phyloP scores from a whole-genome alignment of 139 green algal genomes.

The Tetradesmus obliquus region DNA sequence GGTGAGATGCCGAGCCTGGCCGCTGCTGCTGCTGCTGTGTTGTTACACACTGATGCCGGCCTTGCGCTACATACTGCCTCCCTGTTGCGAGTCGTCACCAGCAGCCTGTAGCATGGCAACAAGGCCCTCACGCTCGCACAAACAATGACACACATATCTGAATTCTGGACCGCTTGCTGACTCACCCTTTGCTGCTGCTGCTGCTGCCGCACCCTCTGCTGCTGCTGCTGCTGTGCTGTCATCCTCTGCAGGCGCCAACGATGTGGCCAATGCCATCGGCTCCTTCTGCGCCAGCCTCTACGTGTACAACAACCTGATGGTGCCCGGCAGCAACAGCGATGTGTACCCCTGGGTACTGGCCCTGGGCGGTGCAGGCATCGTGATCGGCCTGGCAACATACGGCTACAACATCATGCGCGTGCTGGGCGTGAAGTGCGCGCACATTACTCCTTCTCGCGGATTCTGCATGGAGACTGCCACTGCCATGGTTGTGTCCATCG shows the following conservation, averaged over 20 bases:
- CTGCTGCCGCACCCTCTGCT: neutral
- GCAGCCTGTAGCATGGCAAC: too few species aligned
- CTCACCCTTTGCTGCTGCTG: neutral
- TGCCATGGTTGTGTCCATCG: conserved; percentile 66
- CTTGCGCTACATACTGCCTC: too few species aligned
- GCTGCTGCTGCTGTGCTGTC: neutral
- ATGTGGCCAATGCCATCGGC: conserved; percentile 88
- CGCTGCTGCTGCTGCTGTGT: neutral
- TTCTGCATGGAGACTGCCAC: conserved; percentile 76
- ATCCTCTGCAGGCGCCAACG: conserved; percentile 62
- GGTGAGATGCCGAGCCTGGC: conserved; percentile 46
- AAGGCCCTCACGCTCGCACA: too few species aligned
- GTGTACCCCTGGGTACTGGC: conserved; percentile 42
- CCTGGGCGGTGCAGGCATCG: conserved; percentile 71
- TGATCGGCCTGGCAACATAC: conserved; percentile 86
- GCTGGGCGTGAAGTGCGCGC: conserved; percentile 44
- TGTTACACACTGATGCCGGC: neutral
- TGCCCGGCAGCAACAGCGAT: conserved; percentile 18
- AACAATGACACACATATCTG: too few species aligned
- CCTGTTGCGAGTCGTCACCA: too few species aligned
- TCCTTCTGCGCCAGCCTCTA: conserved; percentile 74
- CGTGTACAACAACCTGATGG: conserved; percentile 47
- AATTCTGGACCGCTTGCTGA: neutral
- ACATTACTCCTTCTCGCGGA: conserved; percentile 71
- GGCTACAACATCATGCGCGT: conserved; percentile 56